Base-by-base conservation (phyloP, 2,329 filamentous ascomycete genomes). In the Beauveria sp. region DNA sequence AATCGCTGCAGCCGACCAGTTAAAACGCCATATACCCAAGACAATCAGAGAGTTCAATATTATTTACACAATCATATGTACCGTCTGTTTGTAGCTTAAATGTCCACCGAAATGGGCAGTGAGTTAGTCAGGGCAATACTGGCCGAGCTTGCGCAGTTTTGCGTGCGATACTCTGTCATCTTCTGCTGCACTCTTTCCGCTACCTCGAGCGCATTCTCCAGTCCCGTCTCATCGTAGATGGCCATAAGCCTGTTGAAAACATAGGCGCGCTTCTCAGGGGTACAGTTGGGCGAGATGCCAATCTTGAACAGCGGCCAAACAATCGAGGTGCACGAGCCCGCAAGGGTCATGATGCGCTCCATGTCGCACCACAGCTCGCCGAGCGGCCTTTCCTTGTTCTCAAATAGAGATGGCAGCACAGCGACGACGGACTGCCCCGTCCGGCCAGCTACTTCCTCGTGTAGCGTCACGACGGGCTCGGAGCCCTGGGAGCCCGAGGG, bases 271-370 rank as follows among this genome's bases (percentile, higher is more conserved):
- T 76, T 75, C 53, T 75, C 70, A 3, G 68, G 64, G 1, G 74
- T 73, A 63, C 78, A 80, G 3, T 74, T 76, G 1, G 78, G 77
- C 22, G 78, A 80, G 68, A 79, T 75, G 59, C 79, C 80, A 8
- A 79, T 74, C 12, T 77, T 74, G 61, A 80, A 82, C 3, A 82
- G 71, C 5, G 80, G 80, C 79, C 79, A 81, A 45, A 82, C 75
- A 9, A 80, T 74, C 18, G 77, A 77, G 64, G 80, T 79, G 26
- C 78, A 79, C 1, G 78, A 75, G 9, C 78, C 79, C 0, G 76
- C 78, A 7, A 82, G 70, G 5, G 78, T 76, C 76, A 82, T 77
- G 67, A 80, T 79, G 26, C 79, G 73, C 62, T 75, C 75, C 1
- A 77, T 75, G 48, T 76, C 74, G 50, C 50, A 55, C 60, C 60